phyloP scores from a whole-genome alignment of 805 yeast species.

The Torulaspora franciscae region DNA sequence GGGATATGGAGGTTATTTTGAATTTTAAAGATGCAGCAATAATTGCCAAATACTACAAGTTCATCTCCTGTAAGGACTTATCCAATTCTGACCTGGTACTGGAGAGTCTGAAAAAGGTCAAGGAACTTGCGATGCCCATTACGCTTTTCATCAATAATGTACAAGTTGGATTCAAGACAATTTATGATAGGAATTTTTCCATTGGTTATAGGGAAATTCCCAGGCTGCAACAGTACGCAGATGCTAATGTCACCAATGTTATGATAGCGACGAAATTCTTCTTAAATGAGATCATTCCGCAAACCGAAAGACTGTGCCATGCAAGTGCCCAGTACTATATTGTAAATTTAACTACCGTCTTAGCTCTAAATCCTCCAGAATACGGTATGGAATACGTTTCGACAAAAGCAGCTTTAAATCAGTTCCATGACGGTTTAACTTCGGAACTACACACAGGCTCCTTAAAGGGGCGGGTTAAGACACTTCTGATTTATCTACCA shows the following conservation, averaged over 20 bases:
- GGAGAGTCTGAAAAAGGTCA: constrained; percentile 9
- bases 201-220: constrained; percentile 6
- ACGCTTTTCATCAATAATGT: constrained; percentile 24
- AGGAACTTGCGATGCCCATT: constrained; percentile 2
- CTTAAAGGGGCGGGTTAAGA: constrained; percentile 6
- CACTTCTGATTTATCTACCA: constrained; percentile 16
- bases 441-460: constrained; percentile 16
- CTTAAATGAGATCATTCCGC: constrained; percentile 13
- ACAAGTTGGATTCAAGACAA: constrained; percentile 14
- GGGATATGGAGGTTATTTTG: constrained; percentile 2
- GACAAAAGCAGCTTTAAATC: constrained; percentile 24
- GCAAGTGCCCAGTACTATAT: constrained; percentile 15
- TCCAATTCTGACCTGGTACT: constrained; percentile 5
- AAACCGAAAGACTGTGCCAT: constrained; percentile 2
- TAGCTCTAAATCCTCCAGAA: constrained; percentile 4
- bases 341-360: constrained; percentile 16
- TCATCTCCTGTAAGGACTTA: constrained; percentile 13
- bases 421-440: constrained; percentile 26
- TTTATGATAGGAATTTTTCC: neutral
- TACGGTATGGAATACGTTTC: constrained; percentile 12
- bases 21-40: constrained; percentile 2
- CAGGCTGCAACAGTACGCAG: constrained; percentile 12
- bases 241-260: constrained; percentile 21
- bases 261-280: constrained; percentile 23
- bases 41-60: constrained; percentile 5